Conservation (phyloP, 73 alveolate species). For the Stentor roeselii region DNA sequence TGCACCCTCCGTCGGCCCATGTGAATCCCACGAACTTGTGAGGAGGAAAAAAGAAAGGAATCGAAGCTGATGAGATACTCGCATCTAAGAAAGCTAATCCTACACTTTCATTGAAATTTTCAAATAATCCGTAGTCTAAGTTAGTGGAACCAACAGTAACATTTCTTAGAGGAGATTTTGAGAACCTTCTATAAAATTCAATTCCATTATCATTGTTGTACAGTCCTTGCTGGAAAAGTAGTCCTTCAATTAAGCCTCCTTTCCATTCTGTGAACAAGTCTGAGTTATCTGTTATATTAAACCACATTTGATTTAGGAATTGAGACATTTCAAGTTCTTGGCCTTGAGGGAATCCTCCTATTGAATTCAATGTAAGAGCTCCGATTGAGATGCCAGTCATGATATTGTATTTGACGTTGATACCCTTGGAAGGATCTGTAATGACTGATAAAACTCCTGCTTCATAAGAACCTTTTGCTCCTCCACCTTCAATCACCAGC, state of each 20-base stretch:
- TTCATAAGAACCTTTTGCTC: constrained; percentile 37
- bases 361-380: constrained; percentile 49
- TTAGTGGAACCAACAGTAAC: neutral
- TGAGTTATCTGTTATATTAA: constrained; percentile 1
- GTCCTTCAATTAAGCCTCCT: constrained; percentile 46
- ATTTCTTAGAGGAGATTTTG: neutral
- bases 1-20: constrained; percentile 50
- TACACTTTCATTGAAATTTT: neutral
- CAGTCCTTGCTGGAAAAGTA: constrained; percentile 43
- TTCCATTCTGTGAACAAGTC: constrained; percentile 32
- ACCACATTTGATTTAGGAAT: constrained; percentile 37
- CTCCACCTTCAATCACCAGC: constrained; percentile 62
- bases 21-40: constrained; percentile 30
- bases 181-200: neutral
- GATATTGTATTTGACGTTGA: constrained; percentile 44
- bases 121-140: neutral
- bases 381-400: constrained; percentile 62
- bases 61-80: neutral
- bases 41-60: constrained; percentile 33
- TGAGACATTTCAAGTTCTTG: constrained; percentile 45
- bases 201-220: constrained; percentile 38
- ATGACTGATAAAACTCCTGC: no score
- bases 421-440: constrained; percentile 25
- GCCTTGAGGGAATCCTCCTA: constrained; percentile 39
- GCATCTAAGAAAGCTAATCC: neutral